Percentiles rank a stretch among this genome's conserved stretches.
Conservation (phyloP, 2,329 filamentous ascomycete species). For the Colletotrichum cuscutae region DNA sequence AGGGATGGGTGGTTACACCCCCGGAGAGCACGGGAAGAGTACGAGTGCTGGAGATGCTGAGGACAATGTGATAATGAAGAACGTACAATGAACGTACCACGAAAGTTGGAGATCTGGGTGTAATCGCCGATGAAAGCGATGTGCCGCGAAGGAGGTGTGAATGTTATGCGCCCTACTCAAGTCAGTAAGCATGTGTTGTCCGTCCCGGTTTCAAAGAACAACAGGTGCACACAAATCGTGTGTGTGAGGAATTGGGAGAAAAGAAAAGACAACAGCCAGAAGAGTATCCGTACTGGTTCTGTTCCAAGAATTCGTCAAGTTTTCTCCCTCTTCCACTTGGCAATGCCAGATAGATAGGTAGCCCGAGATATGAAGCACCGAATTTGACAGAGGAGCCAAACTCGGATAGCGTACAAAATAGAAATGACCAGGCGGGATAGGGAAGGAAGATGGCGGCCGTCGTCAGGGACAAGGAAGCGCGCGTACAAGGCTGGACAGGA, state of each 20-base stretch:
- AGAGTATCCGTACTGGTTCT: neutral
- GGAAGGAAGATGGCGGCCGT: conserved; percentile 14
- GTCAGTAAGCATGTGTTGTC: conserved; percentile 31
- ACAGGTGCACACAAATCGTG: neutral
- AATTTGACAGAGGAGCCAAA: neutral
- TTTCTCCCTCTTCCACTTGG: neutral
- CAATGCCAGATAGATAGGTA: neutral
- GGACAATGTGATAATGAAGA: conserved; percentile 22
- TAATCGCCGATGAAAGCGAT: conserved; percentile 26
- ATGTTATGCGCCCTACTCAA: conserved; percentile 21
- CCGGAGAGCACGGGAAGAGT: conserved; percentile 11
- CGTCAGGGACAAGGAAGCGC: conserved; percentile 28
- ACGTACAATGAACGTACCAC: conserved; percentile 30
- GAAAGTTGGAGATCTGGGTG: conserved; percentile 7
- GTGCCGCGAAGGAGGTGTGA: conserved; percentile 14
- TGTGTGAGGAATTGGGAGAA: neutral
- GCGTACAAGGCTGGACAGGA: conserved; percentile 31
- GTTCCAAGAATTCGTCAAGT: neutral
- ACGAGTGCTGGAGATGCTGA: conserved; percentile 15
- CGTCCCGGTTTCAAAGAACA: conserved; percentile 25
- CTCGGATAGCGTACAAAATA: neutral
- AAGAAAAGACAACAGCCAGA: neutral
- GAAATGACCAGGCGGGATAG: neutral
- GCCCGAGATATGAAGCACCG: neutral
- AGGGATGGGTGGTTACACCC: conserved; percentile 28